Base-by-base conservation (phyloP, 352 stramenopile species). In the Pythium biforme region DNA sequence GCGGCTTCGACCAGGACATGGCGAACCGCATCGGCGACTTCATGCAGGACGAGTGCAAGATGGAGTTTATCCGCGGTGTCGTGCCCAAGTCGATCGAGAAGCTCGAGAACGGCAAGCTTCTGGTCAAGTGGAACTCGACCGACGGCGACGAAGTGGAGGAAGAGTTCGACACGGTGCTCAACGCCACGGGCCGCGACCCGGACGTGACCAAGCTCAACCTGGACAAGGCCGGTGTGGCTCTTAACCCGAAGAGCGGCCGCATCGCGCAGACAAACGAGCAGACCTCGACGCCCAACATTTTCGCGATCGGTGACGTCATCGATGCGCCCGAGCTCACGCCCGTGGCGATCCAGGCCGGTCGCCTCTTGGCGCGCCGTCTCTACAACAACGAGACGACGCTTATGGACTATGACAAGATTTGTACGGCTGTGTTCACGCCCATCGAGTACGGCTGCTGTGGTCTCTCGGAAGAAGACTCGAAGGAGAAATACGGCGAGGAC, bases 1-100 rank as follows among this genome's bases (percentile, higher is more conserved):
- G 97, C 64, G 93, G 96, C 27, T 99, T 99, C 73, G 97, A 99
- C 83, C 77, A 97, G 55, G 95, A 99, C 70, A 98, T 97, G 72
- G 92, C 90, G 29, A 87, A 95, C 25, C 89, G 90, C 53, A 98
- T 99, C 67, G 90, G 89, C 20, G 77, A 90, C 20, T 95, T 97
- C 75, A 98, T 99, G 94, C 88, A 95, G 64, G 67, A 77, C 48
- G 81, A 96, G 50, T 79, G 88, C 45, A 73, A 95, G 34, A 92
- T 98, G 20, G 84, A 93, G 63, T 99, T 99, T 65, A 88, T 97
- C 59, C 84, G 85, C 53, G 84, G 87, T 57, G 73, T 88, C 2
- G 90, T 98, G n/a, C 96, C 96, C 3, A 76, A 78, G 15, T 96
- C 95, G 20, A 89, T 99, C 56, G 87, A 95, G 67, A 96, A 97